Evolutionary conservation across 1,284 basidiomycete genomes (phyloP).

Genomic region (Sphagnurus paluster): DNA sequence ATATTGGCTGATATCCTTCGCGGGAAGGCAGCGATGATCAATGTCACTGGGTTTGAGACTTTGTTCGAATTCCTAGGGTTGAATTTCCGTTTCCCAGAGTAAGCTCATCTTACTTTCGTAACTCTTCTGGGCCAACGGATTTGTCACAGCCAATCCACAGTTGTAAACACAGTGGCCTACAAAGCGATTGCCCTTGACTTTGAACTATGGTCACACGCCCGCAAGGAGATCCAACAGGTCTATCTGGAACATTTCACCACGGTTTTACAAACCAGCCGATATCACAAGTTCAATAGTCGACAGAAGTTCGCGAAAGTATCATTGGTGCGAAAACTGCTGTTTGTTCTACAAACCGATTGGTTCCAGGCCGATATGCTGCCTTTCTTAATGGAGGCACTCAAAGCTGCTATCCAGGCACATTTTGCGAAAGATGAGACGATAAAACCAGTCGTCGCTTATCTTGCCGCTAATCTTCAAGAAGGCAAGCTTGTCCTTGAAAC

Average conservation of each 20-base stretch:
- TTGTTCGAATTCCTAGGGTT: conserved; percentile 85
- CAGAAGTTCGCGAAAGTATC: conserved; percentile 70
- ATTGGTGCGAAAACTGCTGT: conserved; percentile 77
- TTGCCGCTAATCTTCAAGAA: conserved; percentile 81
- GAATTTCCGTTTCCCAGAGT: conserved; percentile 82
- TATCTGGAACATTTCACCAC: conserved; percentile 82
- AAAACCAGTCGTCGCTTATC: conserved; percentile 83
- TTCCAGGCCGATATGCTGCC: conserved; percentile 59
- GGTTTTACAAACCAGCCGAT: conserved; percentile 71
- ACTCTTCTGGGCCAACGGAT: conserved; percentile 1
- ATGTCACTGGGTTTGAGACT: conserved; percentile 73
- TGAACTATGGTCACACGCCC: conserved; percentile 82
- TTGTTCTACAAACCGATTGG: conserved; percentile 77
- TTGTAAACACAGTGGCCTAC: conserved; percentile 84
- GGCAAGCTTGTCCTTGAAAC: conserved; percentile 35
- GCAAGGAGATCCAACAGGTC: conserved; percentile 67
- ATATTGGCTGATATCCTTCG: conserved; percentile 77
- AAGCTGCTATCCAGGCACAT: conserved; percentile 53
- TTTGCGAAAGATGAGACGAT: conserved; percentile 75
- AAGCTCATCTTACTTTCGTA: conserved; percentile 27
- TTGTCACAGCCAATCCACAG: conserved; percentile 65
- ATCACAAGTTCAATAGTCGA: conserved; percentile 72
- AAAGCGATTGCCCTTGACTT: conserved; percentile 86
- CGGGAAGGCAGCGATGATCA: conserved; percentile 74
- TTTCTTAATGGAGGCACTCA: conserved; percentile 61